Conservation (phyloP, 352 stramenopile species). For the Elongisporangium prolatum region DNA sequence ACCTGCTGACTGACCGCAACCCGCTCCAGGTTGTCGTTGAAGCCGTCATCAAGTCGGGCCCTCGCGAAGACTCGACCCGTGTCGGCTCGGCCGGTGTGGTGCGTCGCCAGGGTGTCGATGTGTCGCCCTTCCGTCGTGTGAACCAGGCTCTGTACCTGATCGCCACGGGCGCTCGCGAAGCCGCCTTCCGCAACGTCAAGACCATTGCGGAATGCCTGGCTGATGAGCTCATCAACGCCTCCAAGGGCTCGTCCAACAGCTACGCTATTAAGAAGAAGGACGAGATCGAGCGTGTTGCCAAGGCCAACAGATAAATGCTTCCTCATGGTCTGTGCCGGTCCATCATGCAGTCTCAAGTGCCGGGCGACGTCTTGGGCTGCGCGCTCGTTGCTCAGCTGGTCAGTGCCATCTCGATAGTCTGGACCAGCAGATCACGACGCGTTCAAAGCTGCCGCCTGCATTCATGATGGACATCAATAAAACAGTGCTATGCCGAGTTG, state of each 20-base stretch:
- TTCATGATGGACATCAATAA: slow-evolving; percentile 19
- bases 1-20: slow-evolving; percentile 99
- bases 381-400: background rate
- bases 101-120: slow-evolving; percentile 98
- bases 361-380: background rate
- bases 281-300: slow-evolving; percentile 99
- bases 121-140: slow-evolving; percentile 98
- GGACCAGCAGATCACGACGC: background rate
- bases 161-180: slow-evolving; percentile 96
- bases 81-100: slow-evolving; percentile 99
- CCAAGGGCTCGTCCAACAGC: slow-evolving; percentile 99
- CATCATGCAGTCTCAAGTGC: too few species aligned
- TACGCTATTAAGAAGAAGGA: slow-evolving; percentile 99
- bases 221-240: slow-evolving; percentile 99
- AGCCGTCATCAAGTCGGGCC: slow-evolving; percentile 93
- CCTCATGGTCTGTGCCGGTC: background rate
- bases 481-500: slow-evolving; percentile 80
- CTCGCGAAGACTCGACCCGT: slow-evolving; percentile 99
- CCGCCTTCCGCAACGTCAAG: slow-evolving; percentile 99
- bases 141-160: slow-evolving; percentile 99
- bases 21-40: slow-evolving; percentile 96
- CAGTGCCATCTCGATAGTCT: background rate
- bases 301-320: slow-evolving; percentile 99
- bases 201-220: slow-evolving; percentile 99
- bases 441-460: background rate